Conservation (phyloP, 1,139 yeast species). For the Debaryomycetaceae sp. region DNA sequence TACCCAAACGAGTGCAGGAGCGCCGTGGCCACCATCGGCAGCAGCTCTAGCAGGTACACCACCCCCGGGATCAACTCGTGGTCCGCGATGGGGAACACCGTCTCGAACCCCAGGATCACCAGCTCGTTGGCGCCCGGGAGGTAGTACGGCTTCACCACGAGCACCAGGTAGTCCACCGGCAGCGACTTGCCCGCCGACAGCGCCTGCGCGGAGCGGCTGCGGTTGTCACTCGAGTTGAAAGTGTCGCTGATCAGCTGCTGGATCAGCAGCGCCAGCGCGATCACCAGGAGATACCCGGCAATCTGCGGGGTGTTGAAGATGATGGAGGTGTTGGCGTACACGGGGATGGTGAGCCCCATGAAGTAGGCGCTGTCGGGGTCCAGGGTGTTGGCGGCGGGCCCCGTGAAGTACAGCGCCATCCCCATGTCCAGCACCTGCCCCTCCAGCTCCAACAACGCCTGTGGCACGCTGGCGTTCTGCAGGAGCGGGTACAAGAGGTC, state of each 20-base stretch:
- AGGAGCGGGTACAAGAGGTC: slow-evolving; percentile 52
- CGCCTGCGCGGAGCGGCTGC: slow-evolving; percentile 4
- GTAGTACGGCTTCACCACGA: slow-evolving; percentile 31
- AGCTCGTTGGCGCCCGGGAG: slow-evolving; percentile 9
- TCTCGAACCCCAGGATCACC: slow-evolving; percentile 28
- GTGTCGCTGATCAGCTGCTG: slow-evolving; percentile 44
- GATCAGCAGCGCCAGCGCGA: slow-evolving; percentile 55
- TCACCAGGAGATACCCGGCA: slow-evolving; percentile 68
- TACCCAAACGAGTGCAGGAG: slow-evolving; percentile 44
- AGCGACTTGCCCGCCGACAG: not conserved
- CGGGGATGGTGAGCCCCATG: slow-evolving; percentile 64
- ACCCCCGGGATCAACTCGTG: slow-evolving; percentile 16
- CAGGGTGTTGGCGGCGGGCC: slow-evolving; percentile 47
- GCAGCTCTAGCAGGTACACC: slow-evolving; percentile 24
- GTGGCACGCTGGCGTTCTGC: slow-evolving; percentile 42
- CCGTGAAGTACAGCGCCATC: slow-evolving; percentile 46
- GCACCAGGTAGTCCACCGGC: slow-evolving; percentile 28
- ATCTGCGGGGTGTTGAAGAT: slow-evolving; percentile 53
- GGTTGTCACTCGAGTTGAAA: not conserved
- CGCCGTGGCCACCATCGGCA: slow-evolving; percentile 39
- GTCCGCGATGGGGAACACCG: slow-evolving; percentile 29
- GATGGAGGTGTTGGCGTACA: slow-evolving; percentile 69
- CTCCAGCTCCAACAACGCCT: slow-evolving; percentile 14
- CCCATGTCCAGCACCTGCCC: slow-evolving; percentile 15
- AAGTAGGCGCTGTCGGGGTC: slow-evolving; percentile 30